Evolutionary conservation across 2,329 filamentous ascomycete species (phyloP).

Genomic region (Monosporascus sp.): DNA sequence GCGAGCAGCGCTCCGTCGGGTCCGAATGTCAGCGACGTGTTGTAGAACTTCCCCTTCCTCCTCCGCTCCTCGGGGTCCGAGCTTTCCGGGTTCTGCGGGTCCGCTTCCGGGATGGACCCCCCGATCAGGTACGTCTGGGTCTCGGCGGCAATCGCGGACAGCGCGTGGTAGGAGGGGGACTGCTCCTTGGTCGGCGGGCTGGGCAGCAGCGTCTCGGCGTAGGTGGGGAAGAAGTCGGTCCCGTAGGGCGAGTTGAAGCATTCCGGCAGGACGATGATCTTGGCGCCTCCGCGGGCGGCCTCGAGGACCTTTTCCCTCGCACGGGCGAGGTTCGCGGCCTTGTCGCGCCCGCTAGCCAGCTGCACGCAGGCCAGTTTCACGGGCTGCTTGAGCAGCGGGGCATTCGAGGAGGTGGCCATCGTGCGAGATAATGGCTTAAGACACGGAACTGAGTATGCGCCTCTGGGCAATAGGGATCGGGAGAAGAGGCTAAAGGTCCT

Average conservation of each 20-base stretch:
- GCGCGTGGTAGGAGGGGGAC: conserved; percentile 79
- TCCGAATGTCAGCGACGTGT: conserved; percentile 80
- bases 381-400: conserved; percentile 61
- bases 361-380: conserved; percentile 79
- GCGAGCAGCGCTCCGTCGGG: conserved; percentile 76
- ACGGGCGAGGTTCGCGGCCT: conserved; percentile 73
- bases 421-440: conserved; percentile 14
- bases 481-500: conserved; percentile 15
- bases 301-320: conserved; percentile 79
- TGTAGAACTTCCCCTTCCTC: conserved; percentile 63
- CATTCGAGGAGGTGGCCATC: conserved; percentile 20
- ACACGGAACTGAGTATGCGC: background rate
- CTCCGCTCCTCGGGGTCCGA: too few relatives aligned
- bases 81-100: conserved; percentile 30
- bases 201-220: conserved; percentile 81
- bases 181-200: conserved; percentile 64
- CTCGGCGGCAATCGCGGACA: conserved; percentile 73
- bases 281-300: conserved; percentile 69
- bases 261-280: conserved; percentile 88
- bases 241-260: conserved; percentile 99
- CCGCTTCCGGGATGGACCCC: conserved; percentile 85
- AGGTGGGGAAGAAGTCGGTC: conserved; percentile 80
- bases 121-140: conserved; percentile 78
- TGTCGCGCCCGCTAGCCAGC: conserved; percentile 75
- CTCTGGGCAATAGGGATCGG: conserved; percentile 5